phyloP scores from a whole-genome alignment of 2,329 filamentous ascomycete species.

The Sarocladium oryzae region DNA sequence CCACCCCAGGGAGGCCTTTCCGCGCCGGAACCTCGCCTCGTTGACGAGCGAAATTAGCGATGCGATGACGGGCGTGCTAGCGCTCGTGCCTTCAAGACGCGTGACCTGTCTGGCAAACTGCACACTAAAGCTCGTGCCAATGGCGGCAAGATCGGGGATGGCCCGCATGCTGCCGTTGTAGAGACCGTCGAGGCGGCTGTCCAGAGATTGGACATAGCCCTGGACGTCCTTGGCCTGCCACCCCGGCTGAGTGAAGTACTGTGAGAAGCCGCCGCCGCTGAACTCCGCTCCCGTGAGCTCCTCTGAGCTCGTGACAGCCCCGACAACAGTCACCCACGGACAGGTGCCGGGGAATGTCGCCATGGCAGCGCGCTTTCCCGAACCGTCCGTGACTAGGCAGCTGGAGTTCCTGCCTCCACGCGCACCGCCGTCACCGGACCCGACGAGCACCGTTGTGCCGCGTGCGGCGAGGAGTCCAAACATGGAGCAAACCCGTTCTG shows the following conservation, averaged over 20 bases:
- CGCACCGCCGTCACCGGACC: conserved; percentile 45
- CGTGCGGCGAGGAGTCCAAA: conserved; percentile 47
- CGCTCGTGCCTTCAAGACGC: conserved; percentile 38
- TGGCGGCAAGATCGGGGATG: conserved; percentile 44
- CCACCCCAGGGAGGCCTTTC: conserved; percentile 46
- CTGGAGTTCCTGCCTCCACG: conserved; percentile 37
- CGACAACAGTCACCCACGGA: conserved; percentile 62
- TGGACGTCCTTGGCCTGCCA: conserved; percentile 39
- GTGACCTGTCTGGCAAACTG: conserved; percentile 21
- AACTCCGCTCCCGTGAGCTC: conserved; percentile 35
- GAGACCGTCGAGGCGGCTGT: conserved; percentile 34
- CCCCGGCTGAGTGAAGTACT: conserved; percentile 37
- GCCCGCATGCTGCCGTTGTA: conserved; percentile 41
- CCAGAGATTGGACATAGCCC: conserved; percentile 33
- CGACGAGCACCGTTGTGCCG: conserved; percentile 44
- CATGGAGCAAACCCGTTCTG: conserved; percentile 43
- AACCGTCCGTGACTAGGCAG: conserved; percentile 55
- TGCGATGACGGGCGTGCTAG: conserved; percentile 48
- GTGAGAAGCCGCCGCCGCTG: conserved; percentile 47
- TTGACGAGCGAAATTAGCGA: conserved; percentile 49
- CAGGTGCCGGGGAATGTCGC: conserved; percentile 61
- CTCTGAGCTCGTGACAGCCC: conserved; percentile 41
- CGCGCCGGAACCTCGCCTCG: conserved; percentile 41
- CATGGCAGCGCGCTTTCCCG: conserved; percentile 42
- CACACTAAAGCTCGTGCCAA: conserved; percentile 51